phyloP scores from a whole-genome alignment of 1,139 yeast species.

The Saccharomyces pastorianus region DNA sequence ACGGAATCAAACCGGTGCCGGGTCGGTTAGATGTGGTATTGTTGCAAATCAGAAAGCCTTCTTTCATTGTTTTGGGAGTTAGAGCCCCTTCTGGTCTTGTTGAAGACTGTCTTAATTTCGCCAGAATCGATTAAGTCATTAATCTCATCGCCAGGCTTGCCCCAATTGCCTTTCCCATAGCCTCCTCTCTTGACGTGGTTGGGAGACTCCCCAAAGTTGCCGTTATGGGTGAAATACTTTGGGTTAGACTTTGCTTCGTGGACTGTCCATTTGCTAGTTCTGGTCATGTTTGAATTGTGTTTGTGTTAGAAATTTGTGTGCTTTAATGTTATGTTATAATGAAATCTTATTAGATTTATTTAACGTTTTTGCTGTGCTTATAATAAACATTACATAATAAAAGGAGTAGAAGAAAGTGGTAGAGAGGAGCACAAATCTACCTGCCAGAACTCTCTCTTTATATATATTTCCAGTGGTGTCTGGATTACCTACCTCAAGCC shows the following conservation, averaged over 20 bases:
- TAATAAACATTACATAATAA: background rate
- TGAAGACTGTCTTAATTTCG: conserved; percentile 34
- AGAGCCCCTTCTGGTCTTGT: conserved; percentile 40
- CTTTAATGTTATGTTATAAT: background rate
- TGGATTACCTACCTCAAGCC: background rate
- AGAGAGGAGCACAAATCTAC: background rate
- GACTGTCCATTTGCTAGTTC: conserved; percentile 75
- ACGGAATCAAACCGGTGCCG: background rate
- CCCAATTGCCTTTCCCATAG: conserved; percentile 77
- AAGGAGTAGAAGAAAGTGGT: background rate
- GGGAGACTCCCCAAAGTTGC: conserved; percentile 58
- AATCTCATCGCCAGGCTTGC: conserved; percentile 59
- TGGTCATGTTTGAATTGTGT: conserved; percentile 46
- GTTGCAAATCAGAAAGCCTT: conserved; percentile 30
- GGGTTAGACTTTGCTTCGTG: conserved; percentile 55
- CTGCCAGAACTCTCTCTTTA: background rate
- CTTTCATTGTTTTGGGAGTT: conserved; percentile 35
- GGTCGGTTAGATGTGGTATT: conserved; percentile 8
- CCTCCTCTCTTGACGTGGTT: conserved; percentile 76
- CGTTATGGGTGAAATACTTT: conserved; percentile 70
- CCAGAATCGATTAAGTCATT: conserved; percentile 40
- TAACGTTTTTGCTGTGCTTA: background rate
- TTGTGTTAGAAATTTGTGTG: conserved; percentile 4
- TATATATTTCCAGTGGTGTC: background rate
- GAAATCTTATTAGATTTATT: background rate